A percentile compares a stretch with the other conserved stretches of the same genome.
These are phyloP conservation scores for Gamarada debralockiae DNA, from an alignment of 495 filamentous ascomycete species.

Conservation along the genomic window DNA sequence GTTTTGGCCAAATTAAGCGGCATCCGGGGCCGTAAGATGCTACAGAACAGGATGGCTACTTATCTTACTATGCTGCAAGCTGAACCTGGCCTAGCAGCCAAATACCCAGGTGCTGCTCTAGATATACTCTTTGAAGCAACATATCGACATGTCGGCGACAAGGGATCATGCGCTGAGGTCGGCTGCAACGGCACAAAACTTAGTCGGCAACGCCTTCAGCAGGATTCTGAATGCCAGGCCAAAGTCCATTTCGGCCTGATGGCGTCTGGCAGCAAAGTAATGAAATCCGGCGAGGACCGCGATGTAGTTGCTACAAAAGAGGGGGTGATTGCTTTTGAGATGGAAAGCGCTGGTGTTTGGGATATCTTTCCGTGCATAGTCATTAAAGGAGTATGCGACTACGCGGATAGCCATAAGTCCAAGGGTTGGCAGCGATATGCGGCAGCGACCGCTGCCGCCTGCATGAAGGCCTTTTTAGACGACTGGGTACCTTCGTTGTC, in stretches of 20 bases:
- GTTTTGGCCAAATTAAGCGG: slow-evolving; percentile 25
- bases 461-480: slow-evolving; percentile 25
- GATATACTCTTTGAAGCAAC: background rate
- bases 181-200: background rate
- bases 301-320: slow-evolving; percentile 8
- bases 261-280: slow-evolving; percentile 23
- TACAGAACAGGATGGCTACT: slow-evolving; percentile 13
- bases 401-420: slow-evolving; percentile 41
- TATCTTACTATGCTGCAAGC: slow-evolving; percentile 17
- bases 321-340: slow-evolving; percentile 37
- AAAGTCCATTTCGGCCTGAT: slow-evolving; percentile 31
- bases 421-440: slow-evolving; percentile 35
- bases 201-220: background rate
- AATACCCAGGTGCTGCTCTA: background rate
- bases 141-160: background rate
- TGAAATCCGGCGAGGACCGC: slow-evolving; percentile 13
- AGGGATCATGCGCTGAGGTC: background rate
- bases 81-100: background rate
- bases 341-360: slow-evolving; percentile 40
- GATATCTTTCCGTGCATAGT: slow-evolving; percentile 31
- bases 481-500: slow-evolving; percentile 13
- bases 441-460: slow-evolving; percentile 29
- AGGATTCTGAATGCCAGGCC: background rate
- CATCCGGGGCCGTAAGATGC: slow-evolving; percentile 3
- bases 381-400: slow-evolving; percentile 39